These are phyloP conservation scores for Themeda triandra DNA, from an alignment of 176 grass and related monocot species.

Conservation along the genomic window DNA sequence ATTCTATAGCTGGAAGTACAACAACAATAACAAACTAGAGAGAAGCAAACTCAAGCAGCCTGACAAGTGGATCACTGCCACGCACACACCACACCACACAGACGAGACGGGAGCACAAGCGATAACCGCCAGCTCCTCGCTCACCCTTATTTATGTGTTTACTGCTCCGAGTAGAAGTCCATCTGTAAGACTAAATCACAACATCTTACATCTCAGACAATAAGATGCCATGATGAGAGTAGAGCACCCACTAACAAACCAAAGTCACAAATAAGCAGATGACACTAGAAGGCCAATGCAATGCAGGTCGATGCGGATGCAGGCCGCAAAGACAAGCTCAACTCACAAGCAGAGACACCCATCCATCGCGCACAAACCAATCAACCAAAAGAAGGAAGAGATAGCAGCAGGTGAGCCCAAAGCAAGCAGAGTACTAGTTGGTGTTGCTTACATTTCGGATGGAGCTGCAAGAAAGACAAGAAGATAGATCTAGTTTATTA, in stretches of 20 bases:
- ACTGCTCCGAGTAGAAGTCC: no score
- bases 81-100: neutral
- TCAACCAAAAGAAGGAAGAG: neutral
- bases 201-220: neutral
- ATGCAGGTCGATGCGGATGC: neutral
- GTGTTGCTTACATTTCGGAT: neutral
- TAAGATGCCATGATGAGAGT: neutral
- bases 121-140: no score
- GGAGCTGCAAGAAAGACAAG: neutral
- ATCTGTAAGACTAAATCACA: no score
- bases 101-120: no score
- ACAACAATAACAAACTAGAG: neutral
- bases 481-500: neutral
- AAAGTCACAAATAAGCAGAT: neutral
- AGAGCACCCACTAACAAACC: neutral
- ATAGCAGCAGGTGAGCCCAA: neutral
- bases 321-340: neutral
- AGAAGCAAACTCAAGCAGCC: neutral
- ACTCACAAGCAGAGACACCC: neutral
- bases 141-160: no score
- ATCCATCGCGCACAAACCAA: neutral
- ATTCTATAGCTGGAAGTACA: neutral
- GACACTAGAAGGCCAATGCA: neutral
- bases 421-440: neutral
- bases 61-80: neutral